These are phyloP conservation scores for Solanum bukasovii DNA, from an alignment of 257 asterid species.

Conservation along the genomic window DNA sequence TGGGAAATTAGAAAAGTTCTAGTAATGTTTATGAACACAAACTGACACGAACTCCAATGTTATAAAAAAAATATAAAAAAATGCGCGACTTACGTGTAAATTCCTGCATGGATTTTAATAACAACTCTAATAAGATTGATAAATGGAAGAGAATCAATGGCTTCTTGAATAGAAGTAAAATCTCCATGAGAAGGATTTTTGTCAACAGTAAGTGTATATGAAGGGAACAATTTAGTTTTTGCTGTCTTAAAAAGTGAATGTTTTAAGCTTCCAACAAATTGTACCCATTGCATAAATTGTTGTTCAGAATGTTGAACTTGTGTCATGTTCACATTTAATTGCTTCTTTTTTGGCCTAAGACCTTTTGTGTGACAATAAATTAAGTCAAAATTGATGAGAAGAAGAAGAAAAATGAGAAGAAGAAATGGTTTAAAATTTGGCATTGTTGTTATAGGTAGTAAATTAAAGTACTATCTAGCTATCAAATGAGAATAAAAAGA, in stretches of 20 bases:
- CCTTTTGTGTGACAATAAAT: slow-evolving; percentile 44
- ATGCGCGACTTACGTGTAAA: slow-evolving; percentile 49
- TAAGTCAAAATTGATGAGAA: slow-evolving; percentile 2
- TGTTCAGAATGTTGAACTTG: slow-evolving; percentile 47
- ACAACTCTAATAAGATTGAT: slow-evolving; percentile 69
- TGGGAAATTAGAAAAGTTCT: not conserved
- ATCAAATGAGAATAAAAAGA: not conserved
- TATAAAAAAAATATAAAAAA: too few relatives aligned
- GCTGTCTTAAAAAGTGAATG: slow-evolving; percentile 69
- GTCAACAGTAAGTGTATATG: slow-evolving; percentile 63
- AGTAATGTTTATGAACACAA: not conserved
- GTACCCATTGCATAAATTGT: slow-evolving; percentile 81
- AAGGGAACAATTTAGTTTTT: slow-evolving; percentile 60
- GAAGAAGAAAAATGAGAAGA: slow-evolving; percentile 11
- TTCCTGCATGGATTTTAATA: slow-evolving; percentile 77
- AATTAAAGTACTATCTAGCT: not conserved
- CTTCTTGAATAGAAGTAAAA: slow-evolving; percentile 75
- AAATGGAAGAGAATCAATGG: slow-evolving; percentile 75
- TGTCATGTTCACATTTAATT: slow-evolving; percentile 33
- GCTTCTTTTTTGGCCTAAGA: slow-evolving; percentile 23
- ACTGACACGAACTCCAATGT: not conserved
- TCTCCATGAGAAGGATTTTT: slow-evolving; percentile 60
- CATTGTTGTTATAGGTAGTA: slow-evolving; percentile 5
- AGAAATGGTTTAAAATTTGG: slow-evolving; percentile 10
- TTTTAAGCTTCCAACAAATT: slow-evolving; percentile 60